phyloP scores from a whole-genome alignment of 306 rosid species.

The Dryas octopetala region DNA sequence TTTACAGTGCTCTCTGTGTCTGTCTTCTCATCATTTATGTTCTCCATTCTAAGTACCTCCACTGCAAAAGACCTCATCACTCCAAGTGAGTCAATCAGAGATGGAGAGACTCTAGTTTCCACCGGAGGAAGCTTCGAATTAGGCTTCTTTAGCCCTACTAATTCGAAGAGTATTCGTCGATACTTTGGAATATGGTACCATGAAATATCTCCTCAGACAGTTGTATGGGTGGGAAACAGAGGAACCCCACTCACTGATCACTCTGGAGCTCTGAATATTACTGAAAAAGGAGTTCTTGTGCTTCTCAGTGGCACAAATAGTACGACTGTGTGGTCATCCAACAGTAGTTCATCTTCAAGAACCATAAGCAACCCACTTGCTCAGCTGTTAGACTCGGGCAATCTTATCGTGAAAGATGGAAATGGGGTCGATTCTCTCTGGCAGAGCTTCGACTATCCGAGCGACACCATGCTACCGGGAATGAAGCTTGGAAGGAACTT shows the following conservation, averaged over 20 bases:
- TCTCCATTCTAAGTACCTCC: not conserved
- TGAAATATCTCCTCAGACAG: not conserved
- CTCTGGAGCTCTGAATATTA: slow-evolving; percentile 36
- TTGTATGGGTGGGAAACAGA: slow-evolving; percentile 63
- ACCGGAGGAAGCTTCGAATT: not conserved
- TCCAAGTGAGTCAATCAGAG: not conserved
- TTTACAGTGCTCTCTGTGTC: not conserved
- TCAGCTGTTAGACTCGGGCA: slow-evolving; percentile 51
- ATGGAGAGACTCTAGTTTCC: slow-evolving; percentile 4
- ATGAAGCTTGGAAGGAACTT: slow-evolving; percentile 61
- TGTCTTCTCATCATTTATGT: not conserved
- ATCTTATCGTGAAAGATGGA: slow-evolving; percentile 40
- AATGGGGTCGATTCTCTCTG: slow-evolving; percentile 31
- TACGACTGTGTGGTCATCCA: slow-evolving; percentile 37
- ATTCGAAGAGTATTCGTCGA: not conserved
- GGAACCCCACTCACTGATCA: slow-evolving; percentile 34
- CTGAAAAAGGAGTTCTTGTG: slow-evolving; percentile 16
- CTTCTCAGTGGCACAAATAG: slow-evolving; percentile 14
- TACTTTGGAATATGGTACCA: slow-evolving; percentile 27
- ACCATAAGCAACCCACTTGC: slow-evolving; percentile 28
- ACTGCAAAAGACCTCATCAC: not conserved
- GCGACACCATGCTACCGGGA: slow-evolving; percentile 51
- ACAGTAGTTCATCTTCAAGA: not conserved
- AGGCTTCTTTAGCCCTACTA: slow-evolving; percentile 27
- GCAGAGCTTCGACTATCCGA: slow-evolving; percentile 66